Evolutionary conservation across 192 early-diverging fungal genomes (phyloP).

Genomic region (Coemansia sp.): DNA sequence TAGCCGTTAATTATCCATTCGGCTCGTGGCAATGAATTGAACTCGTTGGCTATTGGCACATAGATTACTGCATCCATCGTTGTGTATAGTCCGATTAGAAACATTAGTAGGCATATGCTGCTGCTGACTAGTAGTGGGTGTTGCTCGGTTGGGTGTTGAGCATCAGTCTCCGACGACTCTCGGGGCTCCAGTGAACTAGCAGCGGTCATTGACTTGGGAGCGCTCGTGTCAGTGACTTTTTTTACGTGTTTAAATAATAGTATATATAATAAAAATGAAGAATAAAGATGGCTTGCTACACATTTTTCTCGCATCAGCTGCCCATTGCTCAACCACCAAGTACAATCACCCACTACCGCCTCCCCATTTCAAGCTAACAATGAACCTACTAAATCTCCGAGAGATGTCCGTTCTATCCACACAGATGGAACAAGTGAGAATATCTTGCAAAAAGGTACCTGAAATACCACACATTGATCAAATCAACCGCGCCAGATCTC

Average conservation of each 20-base stretch:
- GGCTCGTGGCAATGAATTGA: slow-evolving; percentile 65
- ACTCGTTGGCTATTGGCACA: slow-evolving; percentile 71
- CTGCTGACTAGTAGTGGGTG: background rate
- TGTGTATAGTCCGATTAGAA: slow-evolving; percentile 23
- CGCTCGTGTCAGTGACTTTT: background rate
- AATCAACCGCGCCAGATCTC: background rate
- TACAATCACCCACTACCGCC: background rate
- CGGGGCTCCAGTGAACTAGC: background rate
- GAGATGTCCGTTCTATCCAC: background rate
- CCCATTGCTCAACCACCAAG: background rate
- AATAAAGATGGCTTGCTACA: background rate
- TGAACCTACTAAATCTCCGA: background rate
- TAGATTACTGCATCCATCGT: slow-evolving; percentile 45
- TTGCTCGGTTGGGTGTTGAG: background rate
- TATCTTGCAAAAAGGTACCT: background rate
- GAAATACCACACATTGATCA: background rate
- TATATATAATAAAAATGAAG: background rate
- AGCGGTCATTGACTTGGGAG: background rate
- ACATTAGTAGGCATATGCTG: slow-evolving; percentile 16
- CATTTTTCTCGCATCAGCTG: background rate
- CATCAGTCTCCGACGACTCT: background rate
- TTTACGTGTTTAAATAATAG: background rate
- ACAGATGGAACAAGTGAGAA: no score
- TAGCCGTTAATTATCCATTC: slow-evolving; percentile 85
- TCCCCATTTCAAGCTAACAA: background rate